Evolutionary conservation across 2,329 filamentous ascomycete species (phyloP), one percentile per base, ranked within the genome.

Genomic region (Cladophialophora carrionii): DNA sequence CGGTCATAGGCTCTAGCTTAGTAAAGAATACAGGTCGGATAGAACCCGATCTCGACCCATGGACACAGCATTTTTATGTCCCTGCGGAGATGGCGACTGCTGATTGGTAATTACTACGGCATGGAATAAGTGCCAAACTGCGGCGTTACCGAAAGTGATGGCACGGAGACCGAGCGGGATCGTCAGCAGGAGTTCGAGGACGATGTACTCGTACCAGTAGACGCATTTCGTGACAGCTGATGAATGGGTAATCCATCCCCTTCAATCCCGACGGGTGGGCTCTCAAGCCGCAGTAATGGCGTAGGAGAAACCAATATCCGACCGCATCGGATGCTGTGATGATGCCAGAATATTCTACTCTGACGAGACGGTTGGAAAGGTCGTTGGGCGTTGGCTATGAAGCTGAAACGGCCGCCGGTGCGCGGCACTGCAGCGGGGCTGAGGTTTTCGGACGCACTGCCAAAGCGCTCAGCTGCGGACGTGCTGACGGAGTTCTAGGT

Each of bases 401-500:
- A 14, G 48, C 48, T 26, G 26, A 26, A 8, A 20, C 48, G 48
- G 26, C 9, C 3, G 48, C 22, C 3, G 48, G 22, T 52, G n/a
- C 20, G 20, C 17, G 48, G 22, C 1, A 9, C 8, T 52, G 20
- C 48, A 22, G 52, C 31, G 52, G 52, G 52, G 52, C 52, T 32
- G 26, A 29, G 48, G 17, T 54, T 54, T 54, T 34, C 5, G 52
- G 24, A 8, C 51, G 22, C 6, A 17, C 29, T 10, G 8, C 22
- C 24, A n/a, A 29, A 32, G 17, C 29, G 12, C 29, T 24, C 20
- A 9, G 24, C 26, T 4, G 52, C 52, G 32, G 52, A 54, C 52
- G 31, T 34, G 52, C 52, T 54, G 52, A 54, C 52, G 29, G 26
- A 54, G 8, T n/a, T n/a, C n/a, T n/a, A n/a, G n/a, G n/a, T n/a